A percentile compares a stretch with the other conserved stretches of the same genome.
phyloP scores from a whole-genome alignment of 202 grass and related monocot species.

The Panicum hallii region DNA sequence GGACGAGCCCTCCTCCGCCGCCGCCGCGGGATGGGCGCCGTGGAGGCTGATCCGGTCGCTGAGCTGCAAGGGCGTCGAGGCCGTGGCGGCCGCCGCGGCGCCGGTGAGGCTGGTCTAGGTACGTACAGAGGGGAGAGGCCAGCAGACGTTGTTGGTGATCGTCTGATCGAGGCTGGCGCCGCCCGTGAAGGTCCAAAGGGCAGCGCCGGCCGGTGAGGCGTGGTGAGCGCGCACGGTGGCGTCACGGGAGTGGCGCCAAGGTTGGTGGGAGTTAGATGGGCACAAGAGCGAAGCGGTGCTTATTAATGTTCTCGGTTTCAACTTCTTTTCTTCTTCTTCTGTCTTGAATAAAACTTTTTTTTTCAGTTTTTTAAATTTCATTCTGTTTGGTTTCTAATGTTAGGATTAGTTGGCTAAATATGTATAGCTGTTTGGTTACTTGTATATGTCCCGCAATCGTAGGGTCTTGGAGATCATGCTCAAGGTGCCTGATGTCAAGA shows the following conservation, averaged over 20 bases:
- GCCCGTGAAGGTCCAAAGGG: slow-evolving; percentile 26
- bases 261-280: slow-evolving; percentile 31
- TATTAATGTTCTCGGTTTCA: slow-evolving; percentile 32
- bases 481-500: slow-evolving; percentile 23
- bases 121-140: neutral
- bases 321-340: neutral
- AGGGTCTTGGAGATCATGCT: neutral
- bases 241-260: slow-evolving; percentile 38
- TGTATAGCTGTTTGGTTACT: slow-evolving; percentile 17
- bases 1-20: neutral
- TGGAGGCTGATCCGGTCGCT: slow-evolving; percentile 78
- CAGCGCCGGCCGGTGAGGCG: slow-evolving; percentile 45
- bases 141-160: neutral
- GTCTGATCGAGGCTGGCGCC: neutral
- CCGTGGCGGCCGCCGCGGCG: slow-evolving; percentile 53
- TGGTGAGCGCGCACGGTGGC: slow-evolving; percentile 8
- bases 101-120: slow-evolving; percentile 64
- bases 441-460: slow-evolving; percentile 17
- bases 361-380: too few relatives aligned
- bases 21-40: slow-evolving; percentile 36
- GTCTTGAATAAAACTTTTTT: neutral
- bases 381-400: neutral
- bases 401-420: neutral
- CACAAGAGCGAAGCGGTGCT: slow-evolving; percentile 30
- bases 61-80: slow-evolving; percentile 81